Conservation (phyloP, 148 eudicot genomes). For the Silene conica region DNA sequence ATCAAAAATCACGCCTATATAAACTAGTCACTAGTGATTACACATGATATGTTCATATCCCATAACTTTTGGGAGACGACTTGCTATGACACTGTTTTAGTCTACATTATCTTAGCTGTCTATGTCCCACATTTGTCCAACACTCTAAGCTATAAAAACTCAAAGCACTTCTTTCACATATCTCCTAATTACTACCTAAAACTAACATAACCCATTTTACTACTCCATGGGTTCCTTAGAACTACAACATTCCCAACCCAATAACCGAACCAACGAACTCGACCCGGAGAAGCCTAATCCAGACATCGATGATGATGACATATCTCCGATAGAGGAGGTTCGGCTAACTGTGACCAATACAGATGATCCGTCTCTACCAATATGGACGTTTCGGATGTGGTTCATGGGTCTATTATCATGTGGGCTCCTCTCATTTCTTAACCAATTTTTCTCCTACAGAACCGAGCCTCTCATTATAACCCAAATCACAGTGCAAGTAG, state of each 20-base stretch:
- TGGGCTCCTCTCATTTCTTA: conserved; percentile 64
- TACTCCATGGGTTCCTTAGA: conserved; percentile 27
- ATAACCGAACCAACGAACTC: conserved; percentile 17
- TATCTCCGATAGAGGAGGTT: conserved; percentile 88
- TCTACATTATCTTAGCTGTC: conserved; percentile 15
- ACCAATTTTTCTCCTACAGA: conserved; percentile 85
- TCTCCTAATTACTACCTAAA: neutral
- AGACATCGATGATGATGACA: conserved; percentile 38
- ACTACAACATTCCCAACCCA: conserved; percentile 8
- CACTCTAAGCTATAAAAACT: conserved; percentile 8
- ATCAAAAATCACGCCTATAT: neutral
- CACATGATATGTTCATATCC: neutral
- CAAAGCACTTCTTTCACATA: neutral
- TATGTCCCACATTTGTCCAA: conserved; percentile 1
- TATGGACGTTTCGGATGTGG: conserved; percentile 98
- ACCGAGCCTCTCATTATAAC: conserved; percentile 79
- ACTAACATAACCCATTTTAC: neutral
- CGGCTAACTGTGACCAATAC: conserved; percentile 76
- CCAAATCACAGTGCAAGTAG: conserved; percentile 81
- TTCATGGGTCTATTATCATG: conserved; percentile 70
- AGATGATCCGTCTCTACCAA: conserved; percentile 83
- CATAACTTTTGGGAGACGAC: conserved; percentile 9
- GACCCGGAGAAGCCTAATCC: conserved; percentile 33
- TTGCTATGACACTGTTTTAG: neutral
- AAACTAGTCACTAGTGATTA: neutral